Evolutionary conservation across 164 flowering plant genomes (phyloP).

Genomic region (Magnolia kwangsiensis): DNA sequence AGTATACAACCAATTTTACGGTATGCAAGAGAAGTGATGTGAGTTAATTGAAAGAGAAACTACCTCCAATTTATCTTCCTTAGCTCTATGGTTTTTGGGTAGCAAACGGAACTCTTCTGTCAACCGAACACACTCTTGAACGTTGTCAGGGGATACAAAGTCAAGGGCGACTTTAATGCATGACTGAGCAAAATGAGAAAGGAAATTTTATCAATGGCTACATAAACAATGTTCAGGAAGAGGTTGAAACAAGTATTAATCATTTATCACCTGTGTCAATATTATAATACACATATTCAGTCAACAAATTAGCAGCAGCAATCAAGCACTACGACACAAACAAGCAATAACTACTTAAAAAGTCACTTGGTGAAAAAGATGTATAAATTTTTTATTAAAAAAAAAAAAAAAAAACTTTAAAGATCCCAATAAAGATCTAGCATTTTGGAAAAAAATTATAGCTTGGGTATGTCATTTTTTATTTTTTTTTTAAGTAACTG

Average conservation of each 20-base stretch:
- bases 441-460: no score
- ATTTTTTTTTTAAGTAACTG: no score
- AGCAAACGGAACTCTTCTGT: conserved; percentile 46
- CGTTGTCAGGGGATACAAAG: conserved; percentile 50
- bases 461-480: no score
- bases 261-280: neutral
- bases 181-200: conserved; percentile 22
- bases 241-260: neutral
- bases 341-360: no score
- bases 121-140: conserved; percentile 42
- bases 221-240: neutral
- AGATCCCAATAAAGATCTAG: no score
- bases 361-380: no score
- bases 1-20: neutral
- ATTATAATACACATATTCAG: neutral
- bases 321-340: no score
- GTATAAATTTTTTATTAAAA: no score
- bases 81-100: conserved; percentile 43
- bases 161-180: conserved; percentile 54
- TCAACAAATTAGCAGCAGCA: no score
- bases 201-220: neutral
- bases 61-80: conserved; percentile 54
- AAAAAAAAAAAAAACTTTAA: no score
- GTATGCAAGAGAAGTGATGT: neutral
- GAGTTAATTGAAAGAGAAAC: neutral